Conservation (phyloP, 257 asterid genomes). For the Sherardia arvensis region DNA sequence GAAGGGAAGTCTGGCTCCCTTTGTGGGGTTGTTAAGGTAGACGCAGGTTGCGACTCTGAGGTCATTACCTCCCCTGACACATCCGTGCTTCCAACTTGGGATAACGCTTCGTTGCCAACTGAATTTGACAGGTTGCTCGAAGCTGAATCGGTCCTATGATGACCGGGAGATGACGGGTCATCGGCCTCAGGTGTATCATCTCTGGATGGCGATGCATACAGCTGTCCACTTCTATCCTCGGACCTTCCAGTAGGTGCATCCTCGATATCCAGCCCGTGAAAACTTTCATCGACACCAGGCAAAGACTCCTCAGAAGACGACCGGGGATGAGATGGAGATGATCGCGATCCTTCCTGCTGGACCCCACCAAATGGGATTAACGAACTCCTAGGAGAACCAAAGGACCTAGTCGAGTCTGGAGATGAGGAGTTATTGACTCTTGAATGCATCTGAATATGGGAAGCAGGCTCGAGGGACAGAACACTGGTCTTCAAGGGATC, state of each 20-base stretch:
- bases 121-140: slow-evolving; percentile 22
- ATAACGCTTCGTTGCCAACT: slow-evolving; percentile 15
- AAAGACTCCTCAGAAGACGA: slow-evolving; percentile 24
- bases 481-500: slow-evolving; percentile 21
- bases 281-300: slow-evolving; percentile 17
- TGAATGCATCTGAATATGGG: slow-evolving; percentile 18
- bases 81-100: slow-evolving; percentile 6
- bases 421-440: slow-evolving; percentile 20
- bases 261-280: slow-evolving; percentile 14
- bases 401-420: slow-evolving; percentile 20
- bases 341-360: slow-evolving; percentile 14
- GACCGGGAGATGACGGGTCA: slow-evolving; percentile 19
- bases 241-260: slow-evolving; percentile 12
- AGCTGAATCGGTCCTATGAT: slow-evolving; percentile 18
- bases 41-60: slow-evolving; percentile 12
- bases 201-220: slow-evolving; percentile 8
- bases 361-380: slow-evolving; percentile 13
- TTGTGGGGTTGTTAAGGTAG: slow-evolving; percentile 6
- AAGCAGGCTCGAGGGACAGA: slow-evolving; percentile 17
- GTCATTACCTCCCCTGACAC: slow-evolving; percentile 11
- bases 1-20: slow-evolving; percentile 22
- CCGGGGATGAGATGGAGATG: slow-evolving; percentile 15
- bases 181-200: slow-evolving; percentile 6
- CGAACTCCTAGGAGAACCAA: slow-evolving; percentile 13
- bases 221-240: slow-evolving; percentile 15